Evolutionary conservation across 306 rosid species (phyloP).

Genomic region (Elaeagnus macrophylla): DNA sequence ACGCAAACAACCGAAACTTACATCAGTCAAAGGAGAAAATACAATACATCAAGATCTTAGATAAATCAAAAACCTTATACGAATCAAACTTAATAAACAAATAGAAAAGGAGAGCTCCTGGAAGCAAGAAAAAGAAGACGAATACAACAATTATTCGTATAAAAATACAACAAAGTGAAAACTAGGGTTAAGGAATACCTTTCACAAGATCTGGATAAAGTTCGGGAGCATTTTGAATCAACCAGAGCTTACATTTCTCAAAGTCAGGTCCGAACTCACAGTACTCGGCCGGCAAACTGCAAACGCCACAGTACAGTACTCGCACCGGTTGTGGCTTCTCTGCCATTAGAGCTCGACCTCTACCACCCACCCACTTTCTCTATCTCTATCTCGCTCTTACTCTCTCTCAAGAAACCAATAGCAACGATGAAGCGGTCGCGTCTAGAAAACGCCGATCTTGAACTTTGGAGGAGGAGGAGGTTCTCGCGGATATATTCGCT

Average conservation of each 20-base stretch:
- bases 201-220: conserved; percentile 74
- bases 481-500: too few relatives aligned
- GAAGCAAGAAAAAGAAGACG: too few relatives aligned
- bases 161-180: too few relatives aligned
- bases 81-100: too few relatives aligned
- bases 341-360: conserved; percentile 46
- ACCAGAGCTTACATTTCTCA: conserved; percentile 97
- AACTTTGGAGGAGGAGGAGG: too few relatives aligned
- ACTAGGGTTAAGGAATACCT: conserved; percentile 27
- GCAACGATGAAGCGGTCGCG: conserved; percentile 30
- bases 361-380: not conserved
- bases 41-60: too few relatives aligned
- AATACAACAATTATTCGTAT: too few relatives aligned
- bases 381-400: too few relatives aligned
- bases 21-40: not conserved
- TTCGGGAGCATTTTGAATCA: conserved; percentile 79
- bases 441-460: conserved; percentile 4
- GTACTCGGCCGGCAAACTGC: conserved; percentile 79
- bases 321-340: conserved; percentile 87
- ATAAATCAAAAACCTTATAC: too few relatives aligned
- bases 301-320: conserved; percentile 59
- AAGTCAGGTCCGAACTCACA: conserved; percentile 98
- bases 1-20: conserved; percentile 7
- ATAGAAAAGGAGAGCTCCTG: too few relatives aligned
- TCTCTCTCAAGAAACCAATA: not conserved